Evolutionary conservation across 2,329 filamentous ascomycete genomes (phyloP), one percentile per base, ranked within the genome.

Genomic region (Trichoderma sp.): DNA sequence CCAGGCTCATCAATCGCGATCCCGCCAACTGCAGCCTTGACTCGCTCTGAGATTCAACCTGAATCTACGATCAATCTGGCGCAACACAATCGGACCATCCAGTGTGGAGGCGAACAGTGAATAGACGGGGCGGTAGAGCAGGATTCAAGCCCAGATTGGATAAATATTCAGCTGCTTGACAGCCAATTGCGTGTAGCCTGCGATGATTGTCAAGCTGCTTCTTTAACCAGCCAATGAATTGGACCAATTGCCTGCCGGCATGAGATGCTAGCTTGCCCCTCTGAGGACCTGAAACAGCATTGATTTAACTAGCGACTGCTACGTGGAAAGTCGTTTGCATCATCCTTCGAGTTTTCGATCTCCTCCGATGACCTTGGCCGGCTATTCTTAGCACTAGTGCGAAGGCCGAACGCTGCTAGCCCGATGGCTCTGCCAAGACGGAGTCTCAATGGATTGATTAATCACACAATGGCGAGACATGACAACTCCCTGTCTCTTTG

Each of bases 261-360:
- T 68, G 53, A 16, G 31, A 19, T 53, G 43, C n/a, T 60, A 69
- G 43, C 55, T 35, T 52, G 68, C 61, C 68, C 68, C 68, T 61
- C 68, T 21, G 53, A 57, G 55, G n/a, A 69, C 68, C 68, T 69
- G 68, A 69, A 69, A 69, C 68, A 56, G 64, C 56, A 58, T 63
- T 69, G 68, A 59, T 63, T 60, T 67, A 49, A 67, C 29, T 58
- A 67, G 55, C 64, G 40, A 67, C 55, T 52, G 31, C 57, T 59
- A 35, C 55, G 14, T 31, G 19, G n/a, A 24, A 58, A n/a, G n/a
- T 58, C 43, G 53, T 29, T 66, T 19, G 53, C 62, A 35, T 66
- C 52, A 43, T 40, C 62, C n/a, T 66, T 53, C 53, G 27, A 33
- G 53, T 49, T 66, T 33, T 58, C 55, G n/a, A 58, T 58, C 31